Conservation (phyloP, 1,284 basidiomycete species). For the Leccinum angustisporum region DNA sequence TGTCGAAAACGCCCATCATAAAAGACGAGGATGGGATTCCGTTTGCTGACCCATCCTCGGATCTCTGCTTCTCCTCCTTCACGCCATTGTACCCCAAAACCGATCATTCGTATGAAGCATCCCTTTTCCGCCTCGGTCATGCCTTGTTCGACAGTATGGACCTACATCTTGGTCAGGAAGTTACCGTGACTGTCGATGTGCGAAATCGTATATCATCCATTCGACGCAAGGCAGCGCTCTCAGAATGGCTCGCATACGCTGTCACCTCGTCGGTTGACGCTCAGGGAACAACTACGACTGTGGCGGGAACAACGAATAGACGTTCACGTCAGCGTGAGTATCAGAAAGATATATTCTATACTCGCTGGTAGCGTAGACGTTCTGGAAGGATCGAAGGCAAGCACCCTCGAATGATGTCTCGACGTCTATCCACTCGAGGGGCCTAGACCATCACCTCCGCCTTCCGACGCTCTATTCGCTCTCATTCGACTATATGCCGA, state of each 20-base stretch:
- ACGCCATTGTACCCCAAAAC: slow-evolving; percentile 69
- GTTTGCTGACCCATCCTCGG: slow-evolving; percentile 50
- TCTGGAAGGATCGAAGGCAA: slow-evolving; percentile 58
- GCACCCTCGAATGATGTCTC: slow-evolving; percentile 54
- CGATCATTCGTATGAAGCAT: slow-evolving; percentile 77
- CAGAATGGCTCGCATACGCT: slow-evolving; percentile 81
- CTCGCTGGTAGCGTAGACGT: slow-evolving; percentile 79
- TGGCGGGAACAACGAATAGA: slow-evolving; percentile 85
- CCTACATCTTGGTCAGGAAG: slow-evolving; percentile 56
- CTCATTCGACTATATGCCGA: slow-evolving; percentile 81
- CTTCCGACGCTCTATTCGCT: slow-evolving; percentile 76
- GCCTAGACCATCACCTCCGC: slow-evolving; percentile 30
- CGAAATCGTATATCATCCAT: slow-evolving; percentile 61
- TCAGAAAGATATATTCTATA: slow-evolving; percentile 83
- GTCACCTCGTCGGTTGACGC: slow-evolving; percentile 76
- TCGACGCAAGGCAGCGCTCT: slow-evolving; percentile 80
- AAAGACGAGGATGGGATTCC: slow-evolving; percentile 56
- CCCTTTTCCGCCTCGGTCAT: slow-evolving; percentile 84
- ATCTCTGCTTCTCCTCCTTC: slow-evolving; percentile 81
- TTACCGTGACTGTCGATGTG: slow-evolving; percentile 59
- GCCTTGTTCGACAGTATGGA: slow-evolving; percentile 88
- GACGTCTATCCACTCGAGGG: slow-evolving; percentile 76
- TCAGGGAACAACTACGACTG: slow-evolving; percentile 76
- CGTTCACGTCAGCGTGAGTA: slow-evolving; percentile 65
- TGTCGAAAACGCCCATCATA: slow-evolving; percentile 72